A percentile compares a stretch with the other conserved stretches of the same genome.
phyloP scores from a whole-genome alignment of 2,329 filamentous ascomycete genomes.

The Nemania abortiva region DNA sequence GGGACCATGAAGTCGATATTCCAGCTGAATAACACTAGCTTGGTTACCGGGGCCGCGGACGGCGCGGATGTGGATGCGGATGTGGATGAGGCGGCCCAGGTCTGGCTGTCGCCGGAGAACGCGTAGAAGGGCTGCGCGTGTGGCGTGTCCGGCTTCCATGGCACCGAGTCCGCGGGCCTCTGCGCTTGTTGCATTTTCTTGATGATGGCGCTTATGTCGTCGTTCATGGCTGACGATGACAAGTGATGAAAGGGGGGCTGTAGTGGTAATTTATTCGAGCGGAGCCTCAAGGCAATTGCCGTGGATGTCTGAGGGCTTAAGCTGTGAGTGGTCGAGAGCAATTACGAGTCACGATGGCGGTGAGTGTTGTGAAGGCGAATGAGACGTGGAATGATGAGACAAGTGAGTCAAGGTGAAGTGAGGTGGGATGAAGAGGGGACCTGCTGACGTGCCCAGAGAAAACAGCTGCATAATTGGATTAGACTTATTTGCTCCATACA shows the following conservation, averaged over 20 bases:
- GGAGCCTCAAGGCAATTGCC: no score
- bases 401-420: not conserved
- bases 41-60: constrained; percentile 25
- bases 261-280: no score
- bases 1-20: constrained; percentile 54
- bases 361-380: not conserved
- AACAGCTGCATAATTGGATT: not conserved
- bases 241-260: not conserved
- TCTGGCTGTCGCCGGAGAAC: constrained; percentile 38
- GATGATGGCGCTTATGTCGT: constrained; percentile 43
- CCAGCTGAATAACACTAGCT: constrained; percentile 49
- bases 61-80: not conserved
- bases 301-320: not conserved
- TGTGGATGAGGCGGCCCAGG: constrained; percentile 36
- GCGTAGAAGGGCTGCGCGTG: constrained; percentile 44
- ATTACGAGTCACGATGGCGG: not conserved
- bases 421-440: not conserved
- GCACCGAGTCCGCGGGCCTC: constrained; percentile 35
- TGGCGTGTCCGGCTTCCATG: constrained; percentile 47
- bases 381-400: not conserved
- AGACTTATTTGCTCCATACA: no score
- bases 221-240: constrained; percentile 40
- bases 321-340: not conserved
- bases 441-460: not conserved
- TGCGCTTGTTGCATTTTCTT: constrained; percentile 29